These are phyloP conservation scores for Globisporangium abappressorium DNA, from an alignment of 352 stramenopile genomes.

Conservation along the genomic window DNA sequence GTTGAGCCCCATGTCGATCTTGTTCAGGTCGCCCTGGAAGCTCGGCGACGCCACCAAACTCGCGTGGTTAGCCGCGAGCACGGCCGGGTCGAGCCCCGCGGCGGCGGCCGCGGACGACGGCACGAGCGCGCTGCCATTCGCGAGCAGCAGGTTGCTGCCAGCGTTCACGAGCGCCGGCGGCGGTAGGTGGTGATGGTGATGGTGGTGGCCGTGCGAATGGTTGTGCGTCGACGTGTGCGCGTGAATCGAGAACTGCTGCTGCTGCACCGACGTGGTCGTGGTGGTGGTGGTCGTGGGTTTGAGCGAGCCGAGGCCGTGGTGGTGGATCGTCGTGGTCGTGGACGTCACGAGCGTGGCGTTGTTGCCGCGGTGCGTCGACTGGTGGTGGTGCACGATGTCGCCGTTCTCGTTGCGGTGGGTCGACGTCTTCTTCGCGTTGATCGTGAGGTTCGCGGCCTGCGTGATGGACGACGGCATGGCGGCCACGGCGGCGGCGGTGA, in stretches of 20 bases:
- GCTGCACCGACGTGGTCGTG: slow-evolving; percentile 27
- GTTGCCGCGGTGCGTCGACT: slow-evolving; percentile 65
- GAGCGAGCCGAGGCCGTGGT: slow-evolving; percentile 36
- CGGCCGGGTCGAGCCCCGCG: slow-evolving; percentile 28
- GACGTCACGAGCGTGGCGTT: slow-evolving; percentile 76
- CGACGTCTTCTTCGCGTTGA: slow-evolving; percentile 43
- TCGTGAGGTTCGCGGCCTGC: slow-evolving; percentile 39
- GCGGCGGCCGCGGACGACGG: slow-evolving; percentile 8
- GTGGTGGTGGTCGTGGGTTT: slow-evolving; percentile 23
- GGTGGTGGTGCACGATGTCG: slow-evolving; percentile 75
- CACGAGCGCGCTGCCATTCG: slow-evolving; percentile 38
- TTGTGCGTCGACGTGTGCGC: slow-evolving; percentile 10
- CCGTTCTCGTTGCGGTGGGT: slow-evolving; percentile 70
- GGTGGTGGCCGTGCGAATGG: slow-evolving; percentile 42
- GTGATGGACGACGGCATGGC: slow-evolving; percentile 63
- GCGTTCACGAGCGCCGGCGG: slow-evolving; percentile 15
- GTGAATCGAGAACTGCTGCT: slow-evolving; percentile 48
- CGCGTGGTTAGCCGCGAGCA: slow-evolving; percentile 15
- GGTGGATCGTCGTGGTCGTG: slow-evolving; percentile 75
- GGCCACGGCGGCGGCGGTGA: slow-evolving; percentile 69
- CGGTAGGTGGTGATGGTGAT: slow-evolving; percentile 47
- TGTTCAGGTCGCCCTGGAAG: slow-evolving; percentile 80
- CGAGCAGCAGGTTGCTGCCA: slow-evolving; percentile 25
- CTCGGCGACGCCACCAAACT: slow-evolving; percentile 44
- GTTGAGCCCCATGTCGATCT: slow-evolving; percentile 77